Evolutionary conservation across 306 rosid species (phyloP).

Genomic region (Citrullus mucosospermus): DNA sequence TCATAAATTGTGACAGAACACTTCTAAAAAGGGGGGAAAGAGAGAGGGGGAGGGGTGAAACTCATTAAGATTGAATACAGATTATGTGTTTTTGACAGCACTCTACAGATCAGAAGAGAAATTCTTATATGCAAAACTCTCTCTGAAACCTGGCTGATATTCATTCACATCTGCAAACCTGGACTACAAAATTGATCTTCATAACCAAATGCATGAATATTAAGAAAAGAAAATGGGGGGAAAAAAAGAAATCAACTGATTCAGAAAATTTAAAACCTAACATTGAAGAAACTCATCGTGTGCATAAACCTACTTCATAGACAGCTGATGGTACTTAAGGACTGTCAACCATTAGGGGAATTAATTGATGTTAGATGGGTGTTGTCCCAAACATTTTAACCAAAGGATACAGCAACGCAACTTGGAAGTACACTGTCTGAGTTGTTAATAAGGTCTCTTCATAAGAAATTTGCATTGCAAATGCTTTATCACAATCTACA

Average conservation of each 20-base stretch:
- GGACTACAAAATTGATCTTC: background rate
- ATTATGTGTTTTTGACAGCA: background rate
- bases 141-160: background rate
- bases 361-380: background rate
- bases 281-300: background rate
- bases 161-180: background rate
- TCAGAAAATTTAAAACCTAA: background rate
- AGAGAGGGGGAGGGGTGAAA: background rate
- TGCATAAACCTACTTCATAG: background rate
- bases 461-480: constrained; percentile 85
- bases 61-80: background rate
- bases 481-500: constrained; percentile 98
- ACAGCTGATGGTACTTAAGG: background rate
- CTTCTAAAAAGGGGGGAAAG: background rate
- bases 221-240: background rate
- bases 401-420: constrained; percentile 96
- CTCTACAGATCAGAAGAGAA: background rate
- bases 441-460: constrained; percentile 87
- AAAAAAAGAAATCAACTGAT: no score
- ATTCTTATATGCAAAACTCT: background rate
- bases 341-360: background rate
- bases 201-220: background rate
- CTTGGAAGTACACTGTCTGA: constrained; percentile 93
- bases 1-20: background rate
- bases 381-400: constrained; percentile 6